Base-by-base conservation (phyloP, 140 eudicot genomes). In the Ambrosia hybrid region DNA sequence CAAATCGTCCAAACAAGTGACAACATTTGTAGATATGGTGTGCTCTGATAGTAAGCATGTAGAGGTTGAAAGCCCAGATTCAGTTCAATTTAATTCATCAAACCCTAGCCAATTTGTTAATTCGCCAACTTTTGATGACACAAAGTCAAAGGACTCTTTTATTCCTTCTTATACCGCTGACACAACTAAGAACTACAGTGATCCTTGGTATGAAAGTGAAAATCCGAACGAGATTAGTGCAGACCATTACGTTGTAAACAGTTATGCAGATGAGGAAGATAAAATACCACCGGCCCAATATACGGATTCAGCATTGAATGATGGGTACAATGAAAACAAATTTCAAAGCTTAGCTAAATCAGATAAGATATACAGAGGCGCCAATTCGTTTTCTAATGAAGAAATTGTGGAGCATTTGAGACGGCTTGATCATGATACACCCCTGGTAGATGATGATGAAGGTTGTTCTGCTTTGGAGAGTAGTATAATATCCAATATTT, bases 351-450 rank as follows among this genome's bases (percentile, higher is more conserved):
- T 84, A 67, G 91, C 91, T 43, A 86, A 86, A 77, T 84, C 95
- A 38, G 91, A 88, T 87, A 83, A 87, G 83, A 78, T 86, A 67
- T 89, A 86, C 63, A 80, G 91, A 71, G 74, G 79, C 57, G 83
- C 96, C 34, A 87, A 81, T 52, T 88, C 92, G 3, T 91, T 91
- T 79, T 78, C 96, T 67, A 91, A 88, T 82, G 96, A 91, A 82
- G 96, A 91, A 74, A 91, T 91, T 61, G 96, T 91, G 12, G 97
- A 91, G 78, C 93, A 84, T 55, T 78, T 91, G 53, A 83, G 97
- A 76, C 78, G 97, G 86, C 79, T 88, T 39, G 91, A 81, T 81
- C 76, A 75, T 82, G 91, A 79, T 67, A 60, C 81, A 4, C 57
- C 86, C 7, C 64, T 62, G 46, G 80, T 74, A 49, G 59, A 80